Evolutionary conservation across 495 filamentous ascomycete species (phyloP).

Genomic region (Penicillium nucicola): DNA sequence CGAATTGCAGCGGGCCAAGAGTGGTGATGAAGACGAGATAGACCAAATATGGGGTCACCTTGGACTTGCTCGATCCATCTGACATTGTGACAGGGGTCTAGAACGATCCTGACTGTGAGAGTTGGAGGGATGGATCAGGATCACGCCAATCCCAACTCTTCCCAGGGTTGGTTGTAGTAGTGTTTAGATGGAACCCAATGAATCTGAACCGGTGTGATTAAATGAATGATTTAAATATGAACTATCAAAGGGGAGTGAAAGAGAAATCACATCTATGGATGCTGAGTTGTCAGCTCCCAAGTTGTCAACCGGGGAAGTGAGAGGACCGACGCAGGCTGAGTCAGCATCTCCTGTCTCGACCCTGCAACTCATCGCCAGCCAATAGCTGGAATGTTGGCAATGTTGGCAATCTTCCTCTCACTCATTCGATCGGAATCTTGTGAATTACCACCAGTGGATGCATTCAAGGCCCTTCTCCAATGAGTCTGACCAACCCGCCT

Average conservation of each 20-base stretch:
- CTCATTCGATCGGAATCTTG: too few species aligned
- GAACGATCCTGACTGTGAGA: neutral
- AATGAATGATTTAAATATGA: too few species aligned
- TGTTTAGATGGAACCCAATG: neutral
- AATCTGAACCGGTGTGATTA: neutral
- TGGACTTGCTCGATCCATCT: conserved; percentile 15
- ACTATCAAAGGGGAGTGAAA: too few species aligned
- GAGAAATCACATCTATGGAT: too few species aligned
- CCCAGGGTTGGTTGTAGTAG: neutral
- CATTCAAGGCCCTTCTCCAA: conserved; percentile 17
- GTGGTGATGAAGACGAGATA: conserved; percentile 62
- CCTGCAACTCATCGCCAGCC: too few species aligned
- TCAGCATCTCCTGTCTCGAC: too few species aligned
- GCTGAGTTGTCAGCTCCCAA: too few species aligned
- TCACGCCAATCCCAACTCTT: neutral
- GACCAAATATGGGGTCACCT: conserved; percentile 60
- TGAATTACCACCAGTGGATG: conserved; percentile 1
- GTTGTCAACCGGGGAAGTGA: too few species aligned
- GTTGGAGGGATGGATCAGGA: neutral
- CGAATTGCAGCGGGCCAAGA: conserved; percentile 85
- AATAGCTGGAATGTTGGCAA: too few species aligned
- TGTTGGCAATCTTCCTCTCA: too few species aligned
- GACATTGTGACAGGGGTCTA: conserved; percentile 16
- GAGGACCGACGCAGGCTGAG: too few species aligned
- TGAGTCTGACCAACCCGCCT: conserved; percentile 56